Evolutionary conservation across 805 yeast species (phyloP), one percentile per base, ranked within the genome.

Genomic region (Suhomyces xylopsoci): DNA sequence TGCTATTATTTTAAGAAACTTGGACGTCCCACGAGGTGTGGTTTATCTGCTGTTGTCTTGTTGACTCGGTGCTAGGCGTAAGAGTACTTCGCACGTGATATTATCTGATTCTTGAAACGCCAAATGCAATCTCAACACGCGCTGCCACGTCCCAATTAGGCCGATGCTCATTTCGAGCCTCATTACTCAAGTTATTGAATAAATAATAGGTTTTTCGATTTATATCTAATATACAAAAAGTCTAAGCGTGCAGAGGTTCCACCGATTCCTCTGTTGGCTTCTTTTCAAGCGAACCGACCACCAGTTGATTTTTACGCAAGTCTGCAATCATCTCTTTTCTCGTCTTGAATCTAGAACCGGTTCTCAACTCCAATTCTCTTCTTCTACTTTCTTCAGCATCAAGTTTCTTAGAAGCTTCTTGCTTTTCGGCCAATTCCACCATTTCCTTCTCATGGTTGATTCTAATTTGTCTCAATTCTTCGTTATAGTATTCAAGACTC

Each of bases 331-430:
- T 75, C 60, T 84, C 81, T 20, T 73, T 70, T 55, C 80, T 66
- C 54, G 84, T 68, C 70, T 70, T 60, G 38, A 74, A 68, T 59
- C 64, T 80, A 57, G 69, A 63, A 51, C 77, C 81, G 47, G 75
- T 74, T 62, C 75, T 68, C 51, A 73, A 67, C 59, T 78, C 81
- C 42, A 72, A 65, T 55, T 81, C 85, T 57, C 75, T 68, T 64
- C 69, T 68, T 65, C 80, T 73, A 55, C 75, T 81, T 32, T 66
- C 74, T 55, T 78, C 81, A 45, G 76, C 69, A 68, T 92, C 97
- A 62, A 88, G 96, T 57, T 78, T 74, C 55, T 81, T 76, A n/a
- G 96, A 96, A 58, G 74, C 76, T 58, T 83, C 87, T 54, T 80
- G 81, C n/a, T 85, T 84, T 22, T 74, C 73, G 48, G 79, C 82